Percentiles rank a stretch among this genome's conserved stretches.
Evolutionary conservation across 2,329 filamentous ascomycete species (phyloP).

Genomic region (Pseudogymnoascus sp.): DNA sequence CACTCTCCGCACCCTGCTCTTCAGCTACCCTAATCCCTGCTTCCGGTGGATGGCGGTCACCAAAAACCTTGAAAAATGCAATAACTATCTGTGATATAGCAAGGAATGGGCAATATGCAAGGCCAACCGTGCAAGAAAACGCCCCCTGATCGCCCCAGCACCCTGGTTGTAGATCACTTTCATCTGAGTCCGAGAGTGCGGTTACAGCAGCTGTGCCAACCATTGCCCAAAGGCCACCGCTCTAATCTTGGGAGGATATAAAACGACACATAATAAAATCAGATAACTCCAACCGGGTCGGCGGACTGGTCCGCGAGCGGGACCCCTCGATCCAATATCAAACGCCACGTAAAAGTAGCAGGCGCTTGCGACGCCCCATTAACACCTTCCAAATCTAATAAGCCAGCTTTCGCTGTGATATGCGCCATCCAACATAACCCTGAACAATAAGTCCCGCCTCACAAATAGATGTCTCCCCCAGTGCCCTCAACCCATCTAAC

Average conservation of each 20-base stretch:
- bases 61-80: slow-evolving; percentile 2
- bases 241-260: slow-evolving; percentile 8
- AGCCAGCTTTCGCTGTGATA: not conserved
- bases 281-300: slow-evolving; percentile 9
- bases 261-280: slow-evolving; percentile 4
- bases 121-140: slow-evolving; percentile 7
- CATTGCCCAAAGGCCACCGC: not conserved
- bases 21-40: slow-evolving; percentile 8
- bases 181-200: slow-evolving; percentile 4
- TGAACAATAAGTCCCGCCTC: slow-evolving; percentile 1
- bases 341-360: not conserved
- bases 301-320: slow-evolving; percentile 1
- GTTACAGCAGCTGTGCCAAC: slow-evolving; percentile 2
- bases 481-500: slow-evolving; percentile 75
- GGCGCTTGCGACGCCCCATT: slow-evolving; percentile 5
- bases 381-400: slow-evolving; percentile 4
- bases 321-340: slow-evolving; percentile 7
- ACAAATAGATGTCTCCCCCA: slow-evolving; percentile 88
- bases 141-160: slow-evolving; percentile 9
- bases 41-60: not conserved
- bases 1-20: slow-evolving; percentile 7
- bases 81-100: not conserved
- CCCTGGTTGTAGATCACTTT: slow-evolving; percentile 7
- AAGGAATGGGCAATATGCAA: not conserved
- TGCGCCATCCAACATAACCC: not conserved